Evolutionary conservation across 192 early-diverging fungal genomes (phyloP).

Genomic region (Coemansia sp.): DNA sequence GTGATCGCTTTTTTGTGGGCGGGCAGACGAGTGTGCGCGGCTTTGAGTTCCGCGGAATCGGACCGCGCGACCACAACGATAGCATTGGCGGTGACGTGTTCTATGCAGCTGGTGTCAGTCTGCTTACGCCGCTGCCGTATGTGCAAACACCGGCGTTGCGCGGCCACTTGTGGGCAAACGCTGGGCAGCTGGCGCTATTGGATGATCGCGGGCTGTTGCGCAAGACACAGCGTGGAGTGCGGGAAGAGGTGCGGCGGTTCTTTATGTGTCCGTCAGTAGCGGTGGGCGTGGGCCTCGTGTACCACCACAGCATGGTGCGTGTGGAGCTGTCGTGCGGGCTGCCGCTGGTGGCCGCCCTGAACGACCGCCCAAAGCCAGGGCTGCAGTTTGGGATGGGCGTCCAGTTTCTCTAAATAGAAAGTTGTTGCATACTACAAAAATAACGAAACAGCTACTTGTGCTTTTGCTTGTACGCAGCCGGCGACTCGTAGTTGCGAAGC

Average conservation of each 20-base stretch:
- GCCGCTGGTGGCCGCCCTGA: conserved; percentile 64
- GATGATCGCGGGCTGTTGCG: conserved; percentile 25
- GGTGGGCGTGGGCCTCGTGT: conserved; percentile 80
- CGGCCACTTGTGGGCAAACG: conserved; percentile 87
- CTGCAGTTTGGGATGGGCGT: conserved; percentile 86
- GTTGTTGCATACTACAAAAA: neutral
- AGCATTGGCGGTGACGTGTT: conserved; percentile 87
- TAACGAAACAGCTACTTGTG: neutral
- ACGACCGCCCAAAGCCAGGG: conserved; percentile 72
- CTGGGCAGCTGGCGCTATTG: conserved; percentile 68
- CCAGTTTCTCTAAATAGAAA: conserved; percentile 57
- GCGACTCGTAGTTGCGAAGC: conserved; percentile 36
- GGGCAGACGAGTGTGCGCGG: conserved; percentile 85
- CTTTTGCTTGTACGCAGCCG: conserved; percentile 41
- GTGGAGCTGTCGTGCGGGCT: conserved; percentile 91
- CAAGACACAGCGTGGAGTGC: conserved; percentile 21
- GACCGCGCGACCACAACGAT: conserved; percentile 79
- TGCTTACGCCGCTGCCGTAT: conserved; percentile 78
- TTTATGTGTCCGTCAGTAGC: conserved; percentile 67
- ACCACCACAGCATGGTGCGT: conserved; percentile 80
- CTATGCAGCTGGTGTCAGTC: conserved; percentile 72
- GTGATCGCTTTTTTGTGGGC: conserved; percentile 88
- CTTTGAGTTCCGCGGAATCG: conserved; percentile 84
- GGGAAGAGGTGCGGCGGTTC: conserved; percentile 42
- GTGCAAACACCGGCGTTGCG: conserved; percentile 65